Evolutionary conservation across 2,329 filamentous ascomycete species (phyloP).

Genomic region (Taxawa tesnikishii): DNA sequence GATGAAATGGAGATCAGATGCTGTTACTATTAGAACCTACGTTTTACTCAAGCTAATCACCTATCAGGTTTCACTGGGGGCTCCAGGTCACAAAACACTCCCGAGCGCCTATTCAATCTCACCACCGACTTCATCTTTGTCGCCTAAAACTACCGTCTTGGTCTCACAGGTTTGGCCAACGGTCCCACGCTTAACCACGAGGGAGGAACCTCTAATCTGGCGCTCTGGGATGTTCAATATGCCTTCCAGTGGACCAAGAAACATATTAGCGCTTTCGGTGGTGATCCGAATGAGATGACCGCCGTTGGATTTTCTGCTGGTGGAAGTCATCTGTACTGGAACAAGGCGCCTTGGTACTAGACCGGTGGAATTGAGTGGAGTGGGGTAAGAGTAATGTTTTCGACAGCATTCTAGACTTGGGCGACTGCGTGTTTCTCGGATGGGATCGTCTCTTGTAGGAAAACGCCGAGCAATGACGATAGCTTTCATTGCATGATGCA

Average conservation of each 20-base stretch:
- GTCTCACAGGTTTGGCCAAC: conserved; percentile 2
- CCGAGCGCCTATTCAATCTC: conserved; percentile 22
- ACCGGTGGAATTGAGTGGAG: too few species aligned
- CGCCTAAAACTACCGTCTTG: conserved; percentile 5
- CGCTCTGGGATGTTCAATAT: conserved; percentile 3
- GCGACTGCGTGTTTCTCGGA: too few species aligned
- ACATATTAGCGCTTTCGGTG: conserved; percentile 7
- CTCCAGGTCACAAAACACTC: conserved; percentile 20
- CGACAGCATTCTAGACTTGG: too few species aligned
- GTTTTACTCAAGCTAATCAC: too few species aligned
- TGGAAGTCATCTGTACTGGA: too few species aligned
- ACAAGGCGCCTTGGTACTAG: too few species aligned
- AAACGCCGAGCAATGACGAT: too few species aligned
- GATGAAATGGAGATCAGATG: too few species aligned
- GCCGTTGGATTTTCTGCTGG: conserved; percentile 5
- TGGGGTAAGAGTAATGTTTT: too few species aligned
- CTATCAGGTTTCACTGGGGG: conserved; percentile 17
- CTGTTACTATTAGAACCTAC: too few species aligned
- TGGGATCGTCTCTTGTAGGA: too few species aligned
- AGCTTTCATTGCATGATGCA: too few species aligned
- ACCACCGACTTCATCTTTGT: conserved; percentile 7
- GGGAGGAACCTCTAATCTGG: conserved; percentile 9
- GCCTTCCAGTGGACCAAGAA: conserved; percentile 7
- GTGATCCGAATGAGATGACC: conserved; percentile 5
- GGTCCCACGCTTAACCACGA: conserved; percentile 14